Evolutionary conservation across 306 rosid genomes (phyloP), one percentile per base, ranked within the genome.

Genomic region (Prunus dulcis): DNA sequence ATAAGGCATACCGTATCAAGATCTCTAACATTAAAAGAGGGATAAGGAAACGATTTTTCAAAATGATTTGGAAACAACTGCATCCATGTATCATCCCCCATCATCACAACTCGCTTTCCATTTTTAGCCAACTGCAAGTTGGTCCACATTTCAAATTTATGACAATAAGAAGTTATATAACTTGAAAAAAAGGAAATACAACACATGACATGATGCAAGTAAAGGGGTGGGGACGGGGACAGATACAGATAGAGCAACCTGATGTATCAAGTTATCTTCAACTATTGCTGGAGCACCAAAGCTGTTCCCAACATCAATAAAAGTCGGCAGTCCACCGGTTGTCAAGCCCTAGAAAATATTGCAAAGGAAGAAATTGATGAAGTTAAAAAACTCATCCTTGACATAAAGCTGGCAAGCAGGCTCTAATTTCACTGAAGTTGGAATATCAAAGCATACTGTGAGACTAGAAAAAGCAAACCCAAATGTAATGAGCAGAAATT

Each of bases 61-160:
- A 95, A 95, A 90, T 92, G 98, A 78, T 76, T 78, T 63, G 98
- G 98, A 88, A 92, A 92, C 90, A 95, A 79, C 57, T 95, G 98
- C 10, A 86, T 85, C 98, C 98, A 95, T n/a, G 98, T 95, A 81
- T 95, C 98, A 76, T 95, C 97, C 73, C 98, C 98, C 98, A 95
- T 90, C 98, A 95, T 92, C 69, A 90, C 93, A 72, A 90, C 93
- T 77, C 89, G 90, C 84, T 92, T 95, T 84, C 97, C 97, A 70
- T 86, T 95, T 78, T 89, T 89, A 84, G 87, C 93, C 80, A 95
- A 83, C 98, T 95, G 93, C 74, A 78, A 73, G 64, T 18, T 11
- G 72, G 67, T 18, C 62, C 61, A 62, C 69, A 45, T 67, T 74
- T 80, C 55, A 58, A 61, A 69, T 43, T 78, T 55, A 9, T 28